Conservation (phyloP, 176 grass and related monocot genomes). For the Tillandsia leiboldiana region DNA sequence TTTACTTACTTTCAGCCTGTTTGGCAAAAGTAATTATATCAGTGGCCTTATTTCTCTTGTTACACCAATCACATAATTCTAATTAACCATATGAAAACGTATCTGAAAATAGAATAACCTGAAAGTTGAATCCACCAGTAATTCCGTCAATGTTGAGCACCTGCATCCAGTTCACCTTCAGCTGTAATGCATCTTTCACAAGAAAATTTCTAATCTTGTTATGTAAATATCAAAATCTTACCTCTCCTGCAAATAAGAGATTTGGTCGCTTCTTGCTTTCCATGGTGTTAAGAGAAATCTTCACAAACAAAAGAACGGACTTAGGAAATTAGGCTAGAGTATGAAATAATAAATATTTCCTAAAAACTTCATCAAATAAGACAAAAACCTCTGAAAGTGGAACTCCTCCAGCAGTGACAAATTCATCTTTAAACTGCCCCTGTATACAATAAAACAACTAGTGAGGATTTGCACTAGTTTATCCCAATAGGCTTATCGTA, state of each 20-base stretch:
- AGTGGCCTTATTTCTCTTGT: background rate
- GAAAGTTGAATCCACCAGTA: slow-evolving; percentile 96
- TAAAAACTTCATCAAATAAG: slow-evolving; percentile 12
- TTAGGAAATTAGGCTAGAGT: background rate
- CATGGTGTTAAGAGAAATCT: slow-evolving; percentile 76
- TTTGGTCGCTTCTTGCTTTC: slow-evolving; percentile 79
- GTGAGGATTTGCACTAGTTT: slow-evolving; percentile 7
- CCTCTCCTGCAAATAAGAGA: slow-evolving; percentile 97
- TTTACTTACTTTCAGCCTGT: background rate
- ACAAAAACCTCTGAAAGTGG: slow-evolving; percentile 70
- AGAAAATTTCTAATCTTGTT: slow-evolving; percentile 1
- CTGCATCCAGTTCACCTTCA: slow-evolving; percentile 23
- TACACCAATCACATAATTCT: background rate
- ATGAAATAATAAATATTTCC: background rate
- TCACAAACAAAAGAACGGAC: slow-evolving; percentile 11
- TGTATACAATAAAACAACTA: slow-evolving; percentile 24
- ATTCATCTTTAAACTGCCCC: slow-evolving; percentile 99
- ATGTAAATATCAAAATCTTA: slow-evolving; percentile 19
- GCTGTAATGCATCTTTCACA: slow-evolving; percentile 12
- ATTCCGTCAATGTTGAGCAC: slow-evolving; percentile 77
- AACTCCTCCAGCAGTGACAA: slow-evolving; percentile 88
- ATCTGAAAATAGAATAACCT: slow-evolving; percentile 31
- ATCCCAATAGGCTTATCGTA: no score
- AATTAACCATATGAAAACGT: background rate
- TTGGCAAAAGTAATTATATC: background rate